Percentiles rank a stretch among this genome's conserved stretches.
Evolutionary conservation across 2,329 filamentous ascomycete genomes (phyloP).

Genomic region (Neobulgaria alba): DNA sequence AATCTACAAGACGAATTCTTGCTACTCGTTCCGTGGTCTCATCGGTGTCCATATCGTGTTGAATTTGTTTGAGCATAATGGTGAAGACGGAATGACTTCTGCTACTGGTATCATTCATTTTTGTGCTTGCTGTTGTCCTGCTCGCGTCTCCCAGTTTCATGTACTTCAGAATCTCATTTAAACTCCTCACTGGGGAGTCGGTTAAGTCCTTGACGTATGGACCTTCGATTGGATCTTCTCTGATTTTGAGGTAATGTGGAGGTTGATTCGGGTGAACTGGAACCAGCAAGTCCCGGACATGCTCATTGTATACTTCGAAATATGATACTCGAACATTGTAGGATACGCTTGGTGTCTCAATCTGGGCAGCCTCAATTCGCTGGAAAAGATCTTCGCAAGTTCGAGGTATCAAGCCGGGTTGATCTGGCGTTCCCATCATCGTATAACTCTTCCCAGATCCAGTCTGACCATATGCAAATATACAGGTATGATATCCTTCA

Average conservation of each 20-base stretch:
- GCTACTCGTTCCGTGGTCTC: slow-evolving; percentile 93
- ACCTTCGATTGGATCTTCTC: slow-evolving; percentile 88
- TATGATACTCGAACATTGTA: slow-evolving; percentile 98
- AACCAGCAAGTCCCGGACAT: slow-evolving; percentile 86
- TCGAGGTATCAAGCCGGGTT: slow-evolving; percentile 85
- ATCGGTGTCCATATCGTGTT: slow-evolving; percentile 94
- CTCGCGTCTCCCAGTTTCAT: slow-evolving; percentile 87
- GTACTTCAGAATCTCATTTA: slow-evolving; percentile 76
- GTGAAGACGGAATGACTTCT: slow-evolving; percentile 97
- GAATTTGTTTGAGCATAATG: slow-evolving; percentile 95
- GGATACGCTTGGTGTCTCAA: slow-evolving; percentile 82
- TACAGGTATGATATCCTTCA: slow-evolving; percentile 97
- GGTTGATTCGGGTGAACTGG: slow-evolving; percentile 61
- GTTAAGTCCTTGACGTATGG: slow-evolving; percentile 96
- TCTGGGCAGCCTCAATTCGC: slow-evolving; percentile 66
- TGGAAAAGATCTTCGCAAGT: slow-evolving; percentile 96
- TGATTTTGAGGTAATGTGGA: slow-evolving; percentile 91
- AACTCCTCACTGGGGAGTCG: slow-evolving; percentile 82
- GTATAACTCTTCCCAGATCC: slow-evolving; percentile 98
- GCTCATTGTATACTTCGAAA: slow-evolving; percentile 99
- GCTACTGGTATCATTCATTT: slow-evolving; percentile 98
- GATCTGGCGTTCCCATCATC: slow-evolving; percentile 83
- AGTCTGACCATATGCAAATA: slow-evolving; percentile 97
- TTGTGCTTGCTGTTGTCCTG: slow-evolving; percentile 84
- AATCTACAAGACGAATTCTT: slow-evolving; percentile 86